phyloP scores from a whole-genome alignment of 805 yeast species.

The Clavispora carvajalis region DNA sequence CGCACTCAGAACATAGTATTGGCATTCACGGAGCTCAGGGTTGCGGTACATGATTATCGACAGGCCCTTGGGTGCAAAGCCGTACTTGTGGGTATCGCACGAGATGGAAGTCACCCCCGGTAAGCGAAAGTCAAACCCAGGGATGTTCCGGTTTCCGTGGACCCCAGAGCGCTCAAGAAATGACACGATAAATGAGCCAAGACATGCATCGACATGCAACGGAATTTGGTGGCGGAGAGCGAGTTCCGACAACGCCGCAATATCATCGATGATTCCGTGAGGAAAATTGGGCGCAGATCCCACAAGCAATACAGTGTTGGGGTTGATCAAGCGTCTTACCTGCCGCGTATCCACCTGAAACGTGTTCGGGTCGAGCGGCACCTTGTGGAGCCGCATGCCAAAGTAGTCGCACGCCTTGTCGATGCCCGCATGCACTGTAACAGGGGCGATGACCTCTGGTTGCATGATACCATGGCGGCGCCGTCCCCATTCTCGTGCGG shows the following conservation, averaged over 20 bases:
- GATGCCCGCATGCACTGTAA: slow-evolving; percentile 90
- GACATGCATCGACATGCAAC: slow-evolving; percentile 91
- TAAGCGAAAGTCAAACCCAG: slow-evolving; percentile 76
- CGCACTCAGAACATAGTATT: slow-evolving; percentile 74
- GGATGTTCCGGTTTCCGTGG: slow-evolving; percentile 40
- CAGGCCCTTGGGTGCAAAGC: slow-evolving; percentile 97
- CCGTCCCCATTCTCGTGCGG: slow-evolving; percentile 77
- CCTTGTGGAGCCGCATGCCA: slow-evolving; percentile 78
- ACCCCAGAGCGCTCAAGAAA: slow-evolving; percentile 57
- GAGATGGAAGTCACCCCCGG: slow-evolving; percentile 94
- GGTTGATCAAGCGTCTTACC: slow-evolving; percentile 61
- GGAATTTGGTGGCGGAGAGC: slow-evolving; percentile 72
- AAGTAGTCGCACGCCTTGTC: slow-evolving; percentile 91
- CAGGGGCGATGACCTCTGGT: slow-evolving; percentile 89
- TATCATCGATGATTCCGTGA: slow-evolving; percentile 92
- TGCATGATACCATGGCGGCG: slow-evolving; percentile 49
- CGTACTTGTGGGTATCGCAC: slow-evolving; percentile 99
- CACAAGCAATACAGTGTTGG: slow-evolving; percentile 74
- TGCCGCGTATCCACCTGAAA: slow-evolving; percentile 61
- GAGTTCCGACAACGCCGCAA: slow-evolving; percentile 59
- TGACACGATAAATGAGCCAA: slow-evolving; percentile 88
- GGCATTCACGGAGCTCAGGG: slow-evolving; percentile 62
- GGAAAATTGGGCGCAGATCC: slow-evolving; percentile 98
- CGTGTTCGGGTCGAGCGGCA: slow-evolving; percentile 63
- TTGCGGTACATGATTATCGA: slow-evolving; percentile 86